These are phyloP conservation scores for Trifolium subterraneum DNA, from an alignment of 306 rosid species.

Conservation along the genomic window DNA sequence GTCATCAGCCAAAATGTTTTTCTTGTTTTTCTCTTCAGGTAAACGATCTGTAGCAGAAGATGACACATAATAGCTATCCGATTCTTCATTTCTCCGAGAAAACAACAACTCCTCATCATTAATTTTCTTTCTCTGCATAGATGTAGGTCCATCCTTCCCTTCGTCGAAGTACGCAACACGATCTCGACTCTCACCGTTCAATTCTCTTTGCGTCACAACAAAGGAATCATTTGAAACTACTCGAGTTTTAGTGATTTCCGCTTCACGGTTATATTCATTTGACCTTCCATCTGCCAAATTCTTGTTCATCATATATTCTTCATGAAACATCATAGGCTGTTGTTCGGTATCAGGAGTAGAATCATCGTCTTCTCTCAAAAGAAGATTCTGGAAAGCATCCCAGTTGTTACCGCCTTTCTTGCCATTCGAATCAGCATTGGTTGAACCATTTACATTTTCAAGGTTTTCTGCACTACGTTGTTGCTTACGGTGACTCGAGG, in stretches of 20 bases:
- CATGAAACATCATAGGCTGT: slow-evolving; percentile 48
- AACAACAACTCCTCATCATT: slow-evolving; percentile 63
- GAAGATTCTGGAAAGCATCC: slow-evolving; percentile 94
- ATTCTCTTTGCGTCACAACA: slow-evolving; percentile 56
- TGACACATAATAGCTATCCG: slow-evolving; percentile 49
- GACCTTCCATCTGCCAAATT: slow-evolving; percentile 55
- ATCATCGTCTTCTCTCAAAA: slow-evolving; percentile 70
- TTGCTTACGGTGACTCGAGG: slow-evolving; percentile 59
- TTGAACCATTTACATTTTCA: slow-evolving; percentile 50
- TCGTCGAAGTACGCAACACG: slow-evolving; percentile 54
- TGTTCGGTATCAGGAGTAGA: slow-evolving; percentile 49
- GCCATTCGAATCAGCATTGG: slow-evolving; percentile 49
- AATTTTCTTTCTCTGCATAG: slow-evolving; percentile 52
- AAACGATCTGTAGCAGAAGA: slow-evolving; percentile 45
- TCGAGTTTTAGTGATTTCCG: slow-evolving; percentile 50
- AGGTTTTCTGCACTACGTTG: slow-evolving; percentile 45
- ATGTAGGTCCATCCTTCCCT: slow-evolving; percentile 50
- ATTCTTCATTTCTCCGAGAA: slow-evolving; percentile 56
- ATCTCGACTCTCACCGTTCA: slow-evolving; percentile 44
- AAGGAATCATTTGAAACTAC: slow-evolving; percentile 69
- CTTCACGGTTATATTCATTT: slow-evolving; percentile 46
- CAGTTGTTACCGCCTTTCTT: slow-evolving; percentile 64
- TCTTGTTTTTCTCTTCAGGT: slow-evolving; percentile 60
- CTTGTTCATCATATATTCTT: slow-evolving; percentile 51
- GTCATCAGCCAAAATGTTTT: slow-evolving; percentile 69